Evolutionary conservation across 768 basidiomycete species (phyloP), one percentile per base, ranked within the genome.

Genomic region (Suillus plorans): DNA sequence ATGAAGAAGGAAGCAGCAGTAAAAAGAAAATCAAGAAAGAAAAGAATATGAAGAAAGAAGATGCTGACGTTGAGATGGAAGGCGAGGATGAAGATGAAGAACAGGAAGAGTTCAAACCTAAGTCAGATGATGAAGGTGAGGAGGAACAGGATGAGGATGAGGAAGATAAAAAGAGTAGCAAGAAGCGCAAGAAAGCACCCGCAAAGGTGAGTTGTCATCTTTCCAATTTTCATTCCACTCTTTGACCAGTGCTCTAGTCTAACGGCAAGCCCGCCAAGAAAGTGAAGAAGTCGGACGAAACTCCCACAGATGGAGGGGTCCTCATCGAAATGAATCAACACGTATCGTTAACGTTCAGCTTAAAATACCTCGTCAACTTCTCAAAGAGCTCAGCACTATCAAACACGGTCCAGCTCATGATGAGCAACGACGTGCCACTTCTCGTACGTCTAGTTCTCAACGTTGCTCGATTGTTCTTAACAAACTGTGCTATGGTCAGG

Each of bases 331-430:
- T 97, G 85, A 93, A 94, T 73, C 89, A 91, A 74, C 88, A 92
- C 67, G 97, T 99, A 67, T 86, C 88, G 50, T 82, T 99, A 58
- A 98, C 95, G 1, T 99, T 99, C 82, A 95, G 93, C 39, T 82
- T 99, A 70, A 99, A 98, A 78, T 99, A 99, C 78, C 89, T 99
- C 36, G 89, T 92, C 76, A 98, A 97, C 80, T 99, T 99, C 72
- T 87, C 94, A 61, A 99, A 97, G 84, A 93, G 91, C 67, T 80
- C 91, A 2, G 82, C 88, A 37, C 80, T 99, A 45, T 85, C 87
- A 16, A 82, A 80, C 67, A 85, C 81, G 34, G 95, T 96, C 42
- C 85, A 88, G 72, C 84, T 97, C 28, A 90, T 90, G 85, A 89
- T 97, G 89, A 92, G 89, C 77, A 94, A 92, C 73, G 95, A 97